phyloP scores from a whole-genome alignment of 148 eudicot species.

The Agrostemma githago region DNA sequence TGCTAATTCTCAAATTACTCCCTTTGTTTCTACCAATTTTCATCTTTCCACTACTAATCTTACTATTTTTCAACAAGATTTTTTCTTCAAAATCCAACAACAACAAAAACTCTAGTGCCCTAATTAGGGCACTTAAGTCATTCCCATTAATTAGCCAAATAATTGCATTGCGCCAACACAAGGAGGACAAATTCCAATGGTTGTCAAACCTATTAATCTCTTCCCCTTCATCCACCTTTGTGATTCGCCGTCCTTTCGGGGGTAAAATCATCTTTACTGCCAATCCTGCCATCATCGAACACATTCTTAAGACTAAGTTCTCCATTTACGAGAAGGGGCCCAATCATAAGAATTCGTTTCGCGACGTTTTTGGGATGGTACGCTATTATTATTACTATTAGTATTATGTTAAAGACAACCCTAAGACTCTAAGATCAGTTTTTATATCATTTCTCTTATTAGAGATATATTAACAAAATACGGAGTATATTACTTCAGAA shows the following conservation, averaged over 20 bases:
- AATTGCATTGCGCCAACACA: slow-evolving; percentile 7
- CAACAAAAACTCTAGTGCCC: not conserved
- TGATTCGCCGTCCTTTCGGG: slow-evolving; percentile 1
- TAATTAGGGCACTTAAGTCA: not conserved
- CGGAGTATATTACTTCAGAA: no score
- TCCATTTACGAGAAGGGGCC: no score
- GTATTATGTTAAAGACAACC: no score
- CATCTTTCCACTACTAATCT: slow-evolving; percentile 11
- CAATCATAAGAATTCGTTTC: not conserved
- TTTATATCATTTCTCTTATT: no score
- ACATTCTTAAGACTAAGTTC: no score
- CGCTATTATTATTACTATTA: no score
- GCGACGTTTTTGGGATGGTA: slow-evolving; percentile 41
- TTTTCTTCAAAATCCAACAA: not conserved
- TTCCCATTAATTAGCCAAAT: slow-evolving; percentile 17
- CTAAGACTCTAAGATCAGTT: no score
- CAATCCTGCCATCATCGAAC: no score
- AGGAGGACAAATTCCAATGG: slow-evolving; percentile 1
- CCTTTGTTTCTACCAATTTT: not conserved
- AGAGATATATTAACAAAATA: no score
- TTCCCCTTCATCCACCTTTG: slow-evolving; percentile 14
- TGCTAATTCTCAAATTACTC: not conserved
- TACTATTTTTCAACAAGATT: not conserved
- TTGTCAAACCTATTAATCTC: slow-evolving; percentile 5
- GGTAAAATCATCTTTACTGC: not conserved